Percentiles rank a stretch among this genome's conserved stretches.
Conservation (phyloP, 2,329 filamentous ascomycete genomes). For the Penicillium sp. region DNA sequence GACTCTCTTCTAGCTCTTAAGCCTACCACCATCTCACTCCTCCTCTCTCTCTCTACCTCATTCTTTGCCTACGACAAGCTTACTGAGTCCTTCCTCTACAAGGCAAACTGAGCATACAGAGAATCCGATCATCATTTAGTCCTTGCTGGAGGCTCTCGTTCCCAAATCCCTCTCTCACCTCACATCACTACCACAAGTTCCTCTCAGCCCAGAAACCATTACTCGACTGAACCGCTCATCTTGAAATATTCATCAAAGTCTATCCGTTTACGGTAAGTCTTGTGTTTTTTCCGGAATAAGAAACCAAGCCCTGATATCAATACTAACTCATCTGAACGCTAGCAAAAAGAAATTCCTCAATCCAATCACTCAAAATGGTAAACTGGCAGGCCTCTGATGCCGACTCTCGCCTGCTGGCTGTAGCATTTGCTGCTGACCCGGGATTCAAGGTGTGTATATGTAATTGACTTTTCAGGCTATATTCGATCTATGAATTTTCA, state of each 20-base stretch:
- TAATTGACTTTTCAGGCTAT: not conserved
- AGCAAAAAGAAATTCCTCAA: no score
- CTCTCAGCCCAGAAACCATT: no score
- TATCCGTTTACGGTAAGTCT: no score
- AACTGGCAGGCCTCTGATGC: conserved; percentile 26
- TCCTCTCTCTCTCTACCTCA: not conserved
- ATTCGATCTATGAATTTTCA: not conserved
- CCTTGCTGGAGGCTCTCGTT: not conserved
- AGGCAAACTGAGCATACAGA: no score
- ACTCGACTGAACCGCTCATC: no score
- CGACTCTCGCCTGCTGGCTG: conserved; percentile 24
- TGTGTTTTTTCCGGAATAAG: no score
- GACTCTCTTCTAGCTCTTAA: not conserved
- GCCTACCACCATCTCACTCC: not conserved
- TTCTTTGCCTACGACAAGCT: not conserved
- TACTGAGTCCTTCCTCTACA: not conserved
- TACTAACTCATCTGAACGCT: no score
- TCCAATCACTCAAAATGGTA: conserved; percentile 21
- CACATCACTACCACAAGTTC: no score
- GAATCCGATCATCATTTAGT: not conserved
- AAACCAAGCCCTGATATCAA: no score
- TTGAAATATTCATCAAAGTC: no score
- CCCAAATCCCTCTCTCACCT: not conserved
- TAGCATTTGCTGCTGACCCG: conserved; percentile 26
- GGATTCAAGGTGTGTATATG: conserved; percentile 20